Base-by-base conservation (phyloP, 352 stramenopile genomes). In the Phytophthora tentaculata region DNA sequence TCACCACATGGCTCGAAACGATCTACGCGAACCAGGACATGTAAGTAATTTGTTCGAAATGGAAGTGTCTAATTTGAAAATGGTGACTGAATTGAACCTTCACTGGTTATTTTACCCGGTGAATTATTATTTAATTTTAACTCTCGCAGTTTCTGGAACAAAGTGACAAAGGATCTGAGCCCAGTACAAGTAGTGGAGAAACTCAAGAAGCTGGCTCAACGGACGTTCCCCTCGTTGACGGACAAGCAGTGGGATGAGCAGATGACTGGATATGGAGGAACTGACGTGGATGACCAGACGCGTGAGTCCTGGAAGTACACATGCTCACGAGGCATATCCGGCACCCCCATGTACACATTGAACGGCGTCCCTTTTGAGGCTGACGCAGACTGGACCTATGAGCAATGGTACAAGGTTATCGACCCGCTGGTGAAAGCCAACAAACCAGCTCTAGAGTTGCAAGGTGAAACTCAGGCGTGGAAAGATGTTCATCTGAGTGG, bases 261-360 rank as follows among this genome's bases (percentile, higher is more conserved):
- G 28, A 94, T 94, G 83, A 90, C 80, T 0, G 85, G 85, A 26
- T 91, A 89, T 32, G 87, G 87, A 51, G 85, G 87, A 64, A 94
- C 85, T 5, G 74, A 86, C 24, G 81, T 80, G 5, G 87, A 95
- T 63, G 73, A 79, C 23, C 71, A 77, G 37, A 69, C 79, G 3
- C 83, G 87, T 49, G 73, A 84, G 49, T 77, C 79, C 20, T 95
- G 87, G 87, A 95, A 95, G 69, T 93, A 95, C 76, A 77, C 82
- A 41, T 95, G 87, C 70, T 81, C 87, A 2, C 80, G 87, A 47
- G 79, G 80, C 48, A 86, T 87, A 60, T 88, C 85, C 23, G 87
- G 87, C 14, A 95, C 85, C 17, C 87, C 87, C 14, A 71, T 91
- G 68, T 95, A 95, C 67, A 88, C 73, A 16, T 69, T 95, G 52